Evolutionary conservation across 345 rosid species (phyloP), one percentile per base, ranked within the genome.

Genomic region (Camelina neglecta): DNA sequence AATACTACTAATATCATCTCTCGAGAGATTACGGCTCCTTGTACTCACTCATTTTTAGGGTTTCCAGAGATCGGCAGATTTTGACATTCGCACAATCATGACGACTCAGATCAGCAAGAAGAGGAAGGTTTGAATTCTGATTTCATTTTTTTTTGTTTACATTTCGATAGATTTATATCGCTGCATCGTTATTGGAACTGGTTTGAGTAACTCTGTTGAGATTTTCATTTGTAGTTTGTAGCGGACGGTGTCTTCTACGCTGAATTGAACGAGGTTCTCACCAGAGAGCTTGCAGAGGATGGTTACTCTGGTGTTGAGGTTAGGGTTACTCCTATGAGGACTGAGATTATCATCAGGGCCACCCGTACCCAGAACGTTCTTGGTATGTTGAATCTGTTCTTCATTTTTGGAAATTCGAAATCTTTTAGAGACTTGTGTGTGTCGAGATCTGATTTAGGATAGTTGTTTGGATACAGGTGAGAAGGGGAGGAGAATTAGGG

Each of bases 291-390:
- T 12, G 90, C 92, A 1, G 92, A 86, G 78, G 94, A 89, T 82
- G 94, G 94, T 38, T 89, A 89, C 86, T 89, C 94, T 1, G 92
- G 94, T 39, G 94, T 87, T 31, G 92, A 87, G 72, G 94, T 89
- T 50, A 84, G 92, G 75, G 94, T 89, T 31, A 89, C 94, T 12
- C 94, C 92, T 2, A 86, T 87, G 90, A 87, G 86, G 56, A 85
- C 94, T 2, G 94, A 89, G 84, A 89, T 89, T 61, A 89, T 89
- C 69, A 89, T 89, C 42, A 75, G 94, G 53, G 92, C 94, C 24
- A 89, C 94, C 5, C 94, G 92, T 15, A 89, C 90, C 4, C 92
- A 87, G 57, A 89, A 87, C 48, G 94, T 87, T 75, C 87, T 89
- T 4, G 94, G 94, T 87, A 83, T 70, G 60, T 49, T 2, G 51